These are phyloP conservation scores for Anthoceros angustus DNA, from an alignment of 225 moss, liverwort and hornwort genomes.

Conservation along the genomic window DNA sequence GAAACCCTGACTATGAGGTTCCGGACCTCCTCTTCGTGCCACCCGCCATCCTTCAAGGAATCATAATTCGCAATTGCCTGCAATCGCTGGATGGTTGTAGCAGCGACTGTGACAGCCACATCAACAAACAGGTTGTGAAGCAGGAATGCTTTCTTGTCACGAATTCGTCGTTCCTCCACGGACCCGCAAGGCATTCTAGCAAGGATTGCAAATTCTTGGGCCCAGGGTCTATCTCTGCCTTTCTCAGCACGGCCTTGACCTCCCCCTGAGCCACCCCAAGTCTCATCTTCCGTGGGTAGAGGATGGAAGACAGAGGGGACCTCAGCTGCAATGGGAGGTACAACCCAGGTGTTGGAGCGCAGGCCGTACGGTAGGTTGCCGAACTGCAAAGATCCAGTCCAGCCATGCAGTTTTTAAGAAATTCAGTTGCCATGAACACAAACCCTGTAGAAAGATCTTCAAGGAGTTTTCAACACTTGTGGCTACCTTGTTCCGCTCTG, in stretches of 20 bases:
- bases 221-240: constrained; percentile 30
- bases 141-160: constrained; percentile 45
- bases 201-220: constrained; percentile 36
- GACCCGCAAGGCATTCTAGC: constrained; percentile 43
- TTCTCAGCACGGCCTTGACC: constrained; percentile 31
- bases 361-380: constrained; percentile 50
- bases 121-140: constrained; percentile 45
- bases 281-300: constrained; percentile 35
- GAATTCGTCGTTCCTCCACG: constrained; percentile 37
- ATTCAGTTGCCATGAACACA: neutral
- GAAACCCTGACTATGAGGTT: constrained; percentile 26
- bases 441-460: too few relatives aligned
- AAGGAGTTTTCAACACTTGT: too few relatives aligned
- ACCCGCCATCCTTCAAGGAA: constrained; percentile 8
- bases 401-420: neutral
- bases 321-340: constrained; percentile 36
- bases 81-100: constrained; percentile 26
- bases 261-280: constrained; percentile 46
- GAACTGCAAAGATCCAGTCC: constrained; percentile 24
- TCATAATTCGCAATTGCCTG: constrained; percentile 14
- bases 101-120: constrained; percentile 29
- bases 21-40: constrained; percentile 16
- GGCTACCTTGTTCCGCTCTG: constrained; percentile 52
- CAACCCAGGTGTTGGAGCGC: constrained; percentile 57
- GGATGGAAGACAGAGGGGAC: constrained; percentile 26